Conservation (phyloP, 1,139 yeast genomes). For the Sugiyamaella grinbergsii region DNA sequence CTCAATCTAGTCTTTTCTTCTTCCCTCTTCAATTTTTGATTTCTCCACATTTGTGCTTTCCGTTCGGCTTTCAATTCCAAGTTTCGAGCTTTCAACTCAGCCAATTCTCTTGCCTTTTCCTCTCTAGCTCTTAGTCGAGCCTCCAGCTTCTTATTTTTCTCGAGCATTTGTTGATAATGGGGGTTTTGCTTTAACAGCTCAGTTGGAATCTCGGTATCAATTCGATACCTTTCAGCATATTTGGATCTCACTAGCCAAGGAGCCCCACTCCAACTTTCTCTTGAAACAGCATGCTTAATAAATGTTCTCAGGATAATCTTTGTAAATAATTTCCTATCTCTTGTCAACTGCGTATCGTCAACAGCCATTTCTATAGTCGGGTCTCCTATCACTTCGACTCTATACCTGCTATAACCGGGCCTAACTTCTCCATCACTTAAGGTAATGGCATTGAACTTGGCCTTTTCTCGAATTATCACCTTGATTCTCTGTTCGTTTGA, state of each 20-base stretch:
- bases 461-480: slow-evolving; percentile 61
- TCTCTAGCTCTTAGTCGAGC: slow-evolving; percentile 21
- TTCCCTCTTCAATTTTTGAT: slow-evolving; percentile 19
- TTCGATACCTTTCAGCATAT: slow-evolving; percentile 48
- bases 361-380: slow-evolving; percentile 60
- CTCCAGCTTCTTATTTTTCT: slow-evolving; percentile 15
- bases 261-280: slow-evolving; percentile 86
- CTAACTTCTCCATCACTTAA: slow-evolving; percentile 51
- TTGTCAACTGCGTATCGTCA: slow-evolving; percentile 68
- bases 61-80: slow-evolving; percentile 23
- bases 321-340: slow-evolving; percentile 87
- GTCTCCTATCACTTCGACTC: slow-evolving; percentile 60
- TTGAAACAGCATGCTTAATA: slow-evolving; percentile 76
- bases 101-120: slow-evolving; percentile 18
- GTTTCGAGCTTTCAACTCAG: slow-evolving; percentile 20
- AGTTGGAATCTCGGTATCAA: slow-evolving; percentile 42
- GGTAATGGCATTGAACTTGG: slow-evolving; percentile 44
- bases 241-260: slow-evolving; percentile 95
- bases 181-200: slow-evolving; percentile 33
- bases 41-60: slow-evolving; percentile 21
- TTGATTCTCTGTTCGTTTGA: slow-evolving; percentile 48
- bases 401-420: slow-evolving; percentile 68
- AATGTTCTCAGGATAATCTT: slow-evolving; percentile 89
- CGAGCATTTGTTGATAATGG: slow-evolving; percentile 19
- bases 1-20: slow-evolving; percentile 24